Evolutionary conservation across 495 filamentous ascomycete species (phyloP), one percentile per base, ranked within the genome.

Genomic region (Annulohypoxylon bovei): DNA sequence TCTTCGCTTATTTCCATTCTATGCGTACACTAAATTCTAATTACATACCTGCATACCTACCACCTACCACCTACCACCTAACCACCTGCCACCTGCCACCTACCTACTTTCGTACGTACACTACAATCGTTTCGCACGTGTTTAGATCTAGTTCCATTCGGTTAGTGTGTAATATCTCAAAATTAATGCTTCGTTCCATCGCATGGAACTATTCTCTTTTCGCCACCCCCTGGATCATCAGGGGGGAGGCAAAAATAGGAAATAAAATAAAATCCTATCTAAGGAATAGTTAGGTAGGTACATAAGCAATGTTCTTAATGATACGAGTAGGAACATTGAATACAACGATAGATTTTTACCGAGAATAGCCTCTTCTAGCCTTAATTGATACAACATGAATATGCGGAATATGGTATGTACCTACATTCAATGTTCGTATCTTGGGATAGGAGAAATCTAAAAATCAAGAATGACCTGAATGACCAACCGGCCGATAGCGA

Each of bases 141-240:
- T 39, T 52, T 8, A 50, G 32, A 39, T 56, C 14, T 25, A 52
- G 12, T 56, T 56, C 4, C 7, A 52, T 57, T 57, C 20, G 44
- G 46, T 44, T 67, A 56, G 60, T 54, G 53, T 40, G 44, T 52
- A 37, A 27, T 23, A 44, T 52, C 6, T 54, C 47, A 65, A 25
- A 53, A 55, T 71, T 28, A 44, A 59, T 56, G 39, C 60, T 62
- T 63, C 27, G 14, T 62, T 5, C 33, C 46, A 28, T 37, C 22
- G 46, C 20, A 28, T 28, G 22, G 23, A 50, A 50, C 12, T 62
- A n/a, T 44, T 65, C 11, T 50, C 55, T 60, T 49, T 75, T 77
- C 37, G 75, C 75, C 75, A 75, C 75, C 72, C 67, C 72, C 75
- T 77, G 69, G 72, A 77, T 77, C 72, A 67, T 68, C 75, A 75